Conservation (phyloP, 106 monocot genomes). For the Amphibolis antarctica region DNA sequence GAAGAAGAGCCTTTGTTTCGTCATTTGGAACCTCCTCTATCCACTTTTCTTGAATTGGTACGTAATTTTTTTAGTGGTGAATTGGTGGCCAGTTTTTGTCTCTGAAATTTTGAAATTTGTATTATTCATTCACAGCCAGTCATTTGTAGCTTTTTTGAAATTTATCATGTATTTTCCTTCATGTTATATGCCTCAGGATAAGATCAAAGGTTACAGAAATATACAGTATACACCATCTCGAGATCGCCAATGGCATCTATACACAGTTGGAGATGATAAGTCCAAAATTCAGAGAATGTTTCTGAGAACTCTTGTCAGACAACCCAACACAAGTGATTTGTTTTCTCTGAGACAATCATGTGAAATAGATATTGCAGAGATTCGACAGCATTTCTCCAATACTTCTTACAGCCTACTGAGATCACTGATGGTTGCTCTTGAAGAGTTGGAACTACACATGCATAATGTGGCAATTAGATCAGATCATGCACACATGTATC, state of each 20-base stretch:
- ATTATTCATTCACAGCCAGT: not conserved
- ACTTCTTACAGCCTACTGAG: constrained; percentile 72
- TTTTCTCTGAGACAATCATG: constrained; percentile 26
- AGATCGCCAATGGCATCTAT: constrained; percentile 96
- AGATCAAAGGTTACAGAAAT: constrained; percentile 74
- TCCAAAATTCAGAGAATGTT: constrained; percentile 76
- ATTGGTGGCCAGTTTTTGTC: too few relatives aligned
- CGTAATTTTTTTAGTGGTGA: too few relatives aligned
- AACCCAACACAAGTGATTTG: constrained; percentile 43
- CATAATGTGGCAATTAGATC: constrained; percentile 71
- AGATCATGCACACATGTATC: constrained; percentile 92
- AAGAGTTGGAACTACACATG: constrained; percentile 79
- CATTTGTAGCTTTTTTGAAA: too few relatives aligned
- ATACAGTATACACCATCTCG: constrained; percentile 89
- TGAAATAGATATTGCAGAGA: constrained; percentile 34
- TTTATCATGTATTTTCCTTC: not conserved
- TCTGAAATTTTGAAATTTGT: not conserved
- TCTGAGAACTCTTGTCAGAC: constrained; percentile 81
- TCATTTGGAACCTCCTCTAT: constrained; percentile 94
- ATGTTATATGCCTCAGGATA: constrained; percentile 35
- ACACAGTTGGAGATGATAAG: constrained; percentile 57
- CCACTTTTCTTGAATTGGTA: constrained; percentile 98
- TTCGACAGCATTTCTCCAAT: constrained; percentile 32
- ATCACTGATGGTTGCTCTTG: constrained; percentile 66
- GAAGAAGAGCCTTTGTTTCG: constrained; percentile 91